Evolutionary conservation across 306 rosid genomes (phyloP).

Genomic region (Biancaea sappan): DNA sequence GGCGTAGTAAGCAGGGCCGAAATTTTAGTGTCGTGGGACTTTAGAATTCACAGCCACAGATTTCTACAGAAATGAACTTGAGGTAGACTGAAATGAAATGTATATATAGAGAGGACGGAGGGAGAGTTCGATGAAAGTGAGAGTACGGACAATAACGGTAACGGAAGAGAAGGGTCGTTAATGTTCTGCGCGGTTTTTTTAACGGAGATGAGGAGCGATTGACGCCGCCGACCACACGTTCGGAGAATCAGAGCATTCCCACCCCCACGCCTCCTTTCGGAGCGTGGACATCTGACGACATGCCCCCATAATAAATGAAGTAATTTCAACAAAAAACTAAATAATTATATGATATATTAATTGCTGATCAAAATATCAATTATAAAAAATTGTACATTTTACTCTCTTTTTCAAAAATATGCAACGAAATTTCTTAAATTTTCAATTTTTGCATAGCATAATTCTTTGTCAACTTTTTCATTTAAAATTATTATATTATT

Average conservation of each 20-base stretch:
- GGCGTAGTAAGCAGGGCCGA: neutral
- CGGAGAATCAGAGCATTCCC: constrained; percentile 31
- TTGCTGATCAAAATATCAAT: no score
- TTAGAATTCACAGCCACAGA: neutral
- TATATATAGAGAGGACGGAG: neutral
- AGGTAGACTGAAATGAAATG: neutral
- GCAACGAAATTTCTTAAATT: no score
- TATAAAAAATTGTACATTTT: no score
- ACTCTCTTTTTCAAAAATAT: no score
- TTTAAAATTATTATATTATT: no score
- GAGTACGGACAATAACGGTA: constrained; percentile 27
- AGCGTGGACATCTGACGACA: constrained; percentile 12
- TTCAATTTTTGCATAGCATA: no score
- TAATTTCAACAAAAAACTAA: no score
- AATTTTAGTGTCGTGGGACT: neutral
- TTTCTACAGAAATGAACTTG: neutral
- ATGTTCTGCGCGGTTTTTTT: neutral
- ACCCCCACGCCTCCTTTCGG: neutral
- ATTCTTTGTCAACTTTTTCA: no score
- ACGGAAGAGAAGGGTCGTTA: neutral
- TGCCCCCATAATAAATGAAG: no score
- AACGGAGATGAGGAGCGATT: constrained; percentile 21
- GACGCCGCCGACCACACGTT: constrained; percentile 50
- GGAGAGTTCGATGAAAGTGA: neutral
- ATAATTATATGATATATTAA: no score